These are phyloP conservation scores for Tolypocladium endophyticum DNA, from an alignment of 2,329 filamentous ascomycete species.

Conservation along the genomic window DNA sequence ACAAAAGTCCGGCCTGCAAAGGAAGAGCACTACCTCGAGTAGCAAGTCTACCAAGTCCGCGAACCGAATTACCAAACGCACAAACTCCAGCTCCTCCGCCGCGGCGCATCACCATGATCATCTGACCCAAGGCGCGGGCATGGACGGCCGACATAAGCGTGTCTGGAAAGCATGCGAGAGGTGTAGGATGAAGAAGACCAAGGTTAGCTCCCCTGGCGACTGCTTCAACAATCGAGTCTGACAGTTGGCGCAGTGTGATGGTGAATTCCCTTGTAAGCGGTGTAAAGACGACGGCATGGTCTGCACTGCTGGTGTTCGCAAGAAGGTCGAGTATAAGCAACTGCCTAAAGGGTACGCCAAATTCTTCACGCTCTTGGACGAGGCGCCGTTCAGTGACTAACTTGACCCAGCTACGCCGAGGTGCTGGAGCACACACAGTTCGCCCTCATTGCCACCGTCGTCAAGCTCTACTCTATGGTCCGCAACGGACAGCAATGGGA, in stretches of 20 bases:
- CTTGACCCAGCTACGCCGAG: slow-evolving; percentile 43
- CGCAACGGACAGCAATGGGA: slow-evolving; percentile 48
- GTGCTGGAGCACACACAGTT: slow-evolving; percentile 56
- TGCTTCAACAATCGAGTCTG: not conserved
- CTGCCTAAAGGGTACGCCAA: slow-evolving; percentile 45
- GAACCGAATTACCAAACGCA: slow-evolving; percentile 41
- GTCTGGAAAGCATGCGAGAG: slow-evolving; percentile 59
- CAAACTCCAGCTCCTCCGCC: slow-evolving; percentile 24
- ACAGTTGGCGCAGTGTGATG: slow-evolving; percentile 39
- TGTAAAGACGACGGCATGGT: slow-evolving; percentile 56
- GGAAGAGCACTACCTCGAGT: slow-evolving; percentile 23
- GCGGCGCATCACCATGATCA: slow-evolving; percentile 28
- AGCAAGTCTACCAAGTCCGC: slow-evolving; percentile 31
- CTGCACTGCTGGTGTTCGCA: slow-evolving; percentile 51
- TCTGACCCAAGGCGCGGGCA: slow-evolving; percentile 19
- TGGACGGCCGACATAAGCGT: slow-evolving; percentile 50
- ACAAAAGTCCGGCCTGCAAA: slow-evolving; percentile 22
- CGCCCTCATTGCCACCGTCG: slow-evolving; percentile 52
- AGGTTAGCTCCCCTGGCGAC: slow-evolving; percentile 30
- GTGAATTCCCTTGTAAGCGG: slow-evolving; percentile 55
- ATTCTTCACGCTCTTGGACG: not conserved
- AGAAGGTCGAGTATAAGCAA: slow-evolving; percentile 61
- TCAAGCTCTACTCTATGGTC: slow-evolving; percentile 57
- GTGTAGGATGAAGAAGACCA: slow-evolving; percentile 61
- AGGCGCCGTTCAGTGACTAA: slow-evolving; percentile 3